Conservation (phyloP, 495 filamentous ascomycete species). For the Podospora anserina region DNA sequence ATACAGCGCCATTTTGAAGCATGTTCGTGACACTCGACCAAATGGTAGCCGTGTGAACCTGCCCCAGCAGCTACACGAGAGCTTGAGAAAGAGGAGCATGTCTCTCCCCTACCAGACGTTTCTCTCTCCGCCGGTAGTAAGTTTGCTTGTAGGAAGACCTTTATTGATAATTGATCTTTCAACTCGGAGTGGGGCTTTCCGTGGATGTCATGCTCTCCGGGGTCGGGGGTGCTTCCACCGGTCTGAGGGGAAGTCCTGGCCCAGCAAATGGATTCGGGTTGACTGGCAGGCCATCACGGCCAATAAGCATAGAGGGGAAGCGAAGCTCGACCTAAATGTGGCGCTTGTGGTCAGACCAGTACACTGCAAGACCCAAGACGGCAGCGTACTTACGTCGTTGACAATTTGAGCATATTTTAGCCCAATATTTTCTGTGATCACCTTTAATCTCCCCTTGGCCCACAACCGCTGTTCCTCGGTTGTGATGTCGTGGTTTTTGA, state of each 20-base stretch:
- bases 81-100: too few species aligned
- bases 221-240: neutral
- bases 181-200: neutral
- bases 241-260: neutral
- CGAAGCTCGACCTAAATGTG: constrained; percentile 39
- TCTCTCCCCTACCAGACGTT: too few species aligned
- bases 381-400: constrained; percentile 27
- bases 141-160: neutral
- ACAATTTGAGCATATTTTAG: constrained; percentile 46
- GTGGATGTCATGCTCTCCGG: neutral
- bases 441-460: constrained; percentile 40
- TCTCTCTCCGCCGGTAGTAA: too few species aligned
- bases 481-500: constrained; percentile 42
- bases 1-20: too few species aligned
- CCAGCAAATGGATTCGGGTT: constrained; percentile 15
- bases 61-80: too few species aligned
- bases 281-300: constrained; percentile 32
- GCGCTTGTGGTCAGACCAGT: neutral
- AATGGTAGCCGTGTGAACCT: too few species aligned
- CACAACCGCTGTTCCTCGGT: constrained; percentile 47
- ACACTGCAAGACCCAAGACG: neutral
- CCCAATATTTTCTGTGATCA: constrained; percentile 42
- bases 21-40: too few species aligned
- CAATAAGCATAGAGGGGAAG: constrained; percentile 50
- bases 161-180: neutral